Base-by-base conservation (phyloP, 176 grass and related monocot genomes). In the Oryza nivara region DNA sequence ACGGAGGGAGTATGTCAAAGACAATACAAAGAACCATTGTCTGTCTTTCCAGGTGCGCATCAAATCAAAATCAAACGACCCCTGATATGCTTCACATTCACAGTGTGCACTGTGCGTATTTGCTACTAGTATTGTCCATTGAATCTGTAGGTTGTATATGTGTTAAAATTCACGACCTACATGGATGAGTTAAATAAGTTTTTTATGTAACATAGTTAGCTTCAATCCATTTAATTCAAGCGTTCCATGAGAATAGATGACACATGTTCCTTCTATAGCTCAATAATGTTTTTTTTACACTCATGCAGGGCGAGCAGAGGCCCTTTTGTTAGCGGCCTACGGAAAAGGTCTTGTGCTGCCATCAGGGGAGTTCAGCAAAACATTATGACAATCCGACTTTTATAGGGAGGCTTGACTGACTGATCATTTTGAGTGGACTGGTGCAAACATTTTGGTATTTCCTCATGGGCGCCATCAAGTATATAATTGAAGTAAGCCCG, bases 301-400 rank as follows among this genome's bases (percentile, higher is more conserved):
- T 80, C 5, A 48, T 65, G 23, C 74, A 98, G 96, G 96, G n/a
- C 87, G 93, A 88, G 96, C 96, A 64, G 96, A 98, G 76, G 91
- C 96, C 74, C 96, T 98, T 93, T 65, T 98, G 51, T 93, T 95
- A 86, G 96, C 96, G 1, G 93, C 96, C 5, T 95, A 95, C 74
- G 93, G 93, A 60, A 98, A 88, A 85, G 92, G 88, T 64, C 88
- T 98, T 17, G 34, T 77, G 51, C 72, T 88, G 73, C 86, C 92
- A 77, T 61, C 84, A 71, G 52, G 65, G 63, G 74, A 79, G 69
- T 87, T 79, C 14, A 83, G 17, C 63, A 83, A 83, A 64, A 68
- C 84, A 48, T 64, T 35, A 85, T 35, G 36, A 11, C 7, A 74
- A 58, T 26, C 40, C 68, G 38, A 79, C 80, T 36, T 70, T 38